These are phyloP conservation scores for Alternaria dauci DNA, from an alignment of 2,329 filamentous ascomycete genomes.

Conservation along the genomic window DNA sequence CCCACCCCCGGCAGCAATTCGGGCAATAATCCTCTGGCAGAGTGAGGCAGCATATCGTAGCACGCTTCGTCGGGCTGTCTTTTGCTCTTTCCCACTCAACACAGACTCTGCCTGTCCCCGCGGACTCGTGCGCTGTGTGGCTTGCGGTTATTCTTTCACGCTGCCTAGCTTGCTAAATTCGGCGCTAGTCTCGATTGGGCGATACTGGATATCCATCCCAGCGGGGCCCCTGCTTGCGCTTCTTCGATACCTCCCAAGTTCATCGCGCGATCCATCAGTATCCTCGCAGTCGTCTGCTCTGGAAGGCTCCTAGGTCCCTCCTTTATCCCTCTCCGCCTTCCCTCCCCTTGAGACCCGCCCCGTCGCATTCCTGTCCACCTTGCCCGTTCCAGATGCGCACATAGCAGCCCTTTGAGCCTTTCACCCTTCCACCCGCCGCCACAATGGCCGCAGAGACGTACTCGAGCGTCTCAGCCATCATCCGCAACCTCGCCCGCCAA, in stretches of 20 bases:
- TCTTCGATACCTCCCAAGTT: constrained; percentile 9
- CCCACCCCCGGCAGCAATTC: constrained; percentile 2
- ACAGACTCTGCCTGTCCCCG: not conserved
- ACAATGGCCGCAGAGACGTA: constrained; percentile 50
- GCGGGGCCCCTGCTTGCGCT: constrained; percentile 14
- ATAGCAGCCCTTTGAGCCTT: constrained; percentile 41
- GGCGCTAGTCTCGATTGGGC: not conserved
- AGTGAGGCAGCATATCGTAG: constrained; percentile 4
- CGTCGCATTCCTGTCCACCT: constrained; percentile 17
- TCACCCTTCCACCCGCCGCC: constrained; percentile 30
- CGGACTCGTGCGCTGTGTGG: not conserved
- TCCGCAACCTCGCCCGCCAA: constrained; percentile 60
- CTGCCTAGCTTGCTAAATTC: constrained; percentile 2
- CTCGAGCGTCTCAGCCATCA: constrained; percentile 51
- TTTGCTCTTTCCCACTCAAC: not conserved
- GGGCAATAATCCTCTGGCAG: constrained; percentile 1
- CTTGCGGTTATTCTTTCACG: constrained; percentile 4
- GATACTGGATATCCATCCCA: constrained; percentile 7
- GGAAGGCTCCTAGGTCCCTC: constrained; percentile 6
- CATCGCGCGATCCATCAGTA: constrained; percentile 9
- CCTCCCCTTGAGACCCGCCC: constrained; percentile 18
- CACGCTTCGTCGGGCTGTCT: constrained; percentile 1
- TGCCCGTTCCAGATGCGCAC: constrained; percentile 45
- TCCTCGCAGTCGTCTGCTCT: constrained; percentile 2
- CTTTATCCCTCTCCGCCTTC: constrained; percentile 3